Percentiles rank a stretch among this genome's conserved stretches.
Evolutionary conservation across 2,329 filamentous ascomycete species (phyloP).

Genomic region (Arthrobotrys megalospora): DNA sequence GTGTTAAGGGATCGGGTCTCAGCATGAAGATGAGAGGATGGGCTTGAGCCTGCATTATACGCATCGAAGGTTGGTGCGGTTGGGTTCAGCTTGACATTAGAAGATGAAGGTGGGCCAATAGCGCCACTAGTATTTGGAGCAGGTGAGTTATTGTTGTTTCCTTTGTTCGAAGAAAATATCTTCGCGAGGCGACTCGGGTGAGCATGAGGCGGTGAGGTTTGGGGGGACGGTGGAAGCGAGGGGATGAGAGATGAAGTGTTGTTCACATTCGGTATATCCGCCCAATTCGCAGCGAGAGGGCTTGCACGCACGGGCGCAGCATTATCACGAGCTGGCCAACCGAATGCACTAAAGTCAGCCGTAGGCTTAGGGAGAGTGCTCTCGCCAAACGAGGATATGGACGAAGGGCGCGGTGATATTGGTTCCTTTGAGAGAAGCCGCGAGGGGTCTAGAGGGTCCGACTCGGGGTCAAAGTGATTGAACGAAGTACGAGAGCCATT

Average conservation of each 20-base stretch:
- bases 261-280: slow-evolving; percentile 61
- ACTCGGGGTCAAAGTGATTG: slow-evolving; percentile 68
- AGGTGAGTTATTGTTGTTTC: slow-evolving; percentile 64
- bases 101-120: slow-evolving; percentile 69
- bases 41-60: slow-evolving; percentile 33
- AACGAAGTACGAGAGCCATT: slow-evolving; percentile 66
- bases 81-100: slow-evolving; percentile 79
- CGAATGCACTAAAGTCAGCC: slow-evolving; percentile 63
- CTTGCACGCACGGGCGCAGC: slow-evolving; percentile 50
- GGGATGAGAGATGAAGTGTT: slow-evolving; percentile 49
- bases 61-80: slow-evolving; percentile 82
- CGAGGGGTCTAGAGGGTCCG: slow-evolving; percentile 64
- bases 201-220: slow-evolving; percentile 55
- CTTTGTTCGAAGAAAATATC: slow-evolving; percentile 58
- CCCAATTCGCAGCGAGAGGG: slow-evolving; percentile 62
- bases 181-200: slow-evolving; percentile 54
- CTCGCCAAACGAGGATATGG: slow-evolving; percentile 64
- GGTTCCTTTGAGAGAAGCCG: slow-evolving; percentile 62
- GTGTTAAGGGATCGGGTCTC: slow-evolving; percentile 58
- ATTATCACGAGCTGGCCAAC: slow-evolving; percentile 62
- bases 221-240: slow-evolving; percentile 61
- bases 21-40: slow-evolving; percentile 46
- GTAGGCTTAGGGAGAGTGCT: slow-evolving; percentile 63
- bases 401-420: slow-evolving; percentile 64
- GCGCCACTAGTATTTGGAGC: slow-evolving; percentile 19